phyloP scores from a whole-genome alignment of 495 filamentous ascomycete species.

The Podospora australis region DNA sequence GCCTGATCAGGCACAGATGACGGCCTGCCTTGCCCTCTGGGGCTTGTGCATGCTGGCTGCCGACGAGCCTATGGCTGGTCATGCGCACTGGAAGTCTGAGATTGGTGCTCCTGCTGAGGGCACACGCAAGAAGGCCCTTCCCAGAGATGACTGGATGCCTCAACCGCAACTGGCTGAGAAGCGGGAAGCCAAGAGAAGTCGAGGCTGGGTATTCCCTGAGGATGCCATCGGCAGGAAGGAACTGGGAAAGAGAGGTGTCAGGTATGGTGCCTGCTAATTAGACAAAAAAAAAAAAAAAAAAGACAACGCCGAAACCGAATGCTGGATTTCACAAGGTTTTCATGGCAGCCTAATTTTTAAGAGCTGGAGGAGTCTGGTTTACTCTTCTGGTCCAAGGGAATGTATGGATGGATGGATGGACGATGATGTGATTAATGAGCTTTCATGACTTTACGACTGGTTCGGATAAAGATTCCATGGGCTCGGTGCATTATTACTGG shows the following conservation, averaged over 20 bases:
- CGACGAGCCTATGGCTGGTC: conserved; percentile 59
- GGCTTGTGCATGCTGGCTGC: conserved; percentile 71
- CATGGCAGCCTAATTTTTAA: too few relatives aligned
- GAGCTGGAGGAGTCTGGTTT: too few relatives aligned
- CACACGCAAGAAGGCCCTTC: conserved; percentile 61
- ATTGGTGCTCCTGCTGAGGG: conserved; percentile 75
- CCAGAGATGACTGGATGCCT: conserved; percentile 81
- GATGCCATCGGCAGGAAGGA: conserved; percentile 54
- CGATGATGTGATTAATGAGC: too few relatives aligned
- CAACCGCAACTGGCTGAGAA: conserved; percentile 75
- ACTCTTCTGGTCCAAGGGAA: too few relatives aligned
- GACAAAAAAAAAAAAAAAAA: neutral
- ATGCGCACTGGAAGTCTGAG: conserved; percentile 65
- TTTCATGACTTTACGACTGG: conserved; percentile 7
- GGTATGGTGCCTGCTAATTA: conserved; percentile 41
- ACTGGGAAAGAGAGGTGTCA: conserved; percentile 50
- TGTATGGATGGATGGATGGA: too few relatives aligned
- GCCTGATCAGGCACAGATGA: conserved; percentile 47
- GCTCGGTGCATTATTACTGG: neutral
- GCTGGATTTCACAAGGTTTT: neutral
- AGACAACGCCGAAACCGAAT: neutral
- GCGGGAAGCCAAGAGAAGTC: conserved; percentile 70
- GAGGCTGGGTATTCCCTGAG: conserved; percentile 81
- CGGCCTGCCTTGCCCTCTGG: conserved; percentile 46
- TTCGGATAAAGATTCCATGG: neutral